Conservation (phyloP, 2,329 filamentous ascomycete species). For the Alternaria novae-zelandiae region DNA sequence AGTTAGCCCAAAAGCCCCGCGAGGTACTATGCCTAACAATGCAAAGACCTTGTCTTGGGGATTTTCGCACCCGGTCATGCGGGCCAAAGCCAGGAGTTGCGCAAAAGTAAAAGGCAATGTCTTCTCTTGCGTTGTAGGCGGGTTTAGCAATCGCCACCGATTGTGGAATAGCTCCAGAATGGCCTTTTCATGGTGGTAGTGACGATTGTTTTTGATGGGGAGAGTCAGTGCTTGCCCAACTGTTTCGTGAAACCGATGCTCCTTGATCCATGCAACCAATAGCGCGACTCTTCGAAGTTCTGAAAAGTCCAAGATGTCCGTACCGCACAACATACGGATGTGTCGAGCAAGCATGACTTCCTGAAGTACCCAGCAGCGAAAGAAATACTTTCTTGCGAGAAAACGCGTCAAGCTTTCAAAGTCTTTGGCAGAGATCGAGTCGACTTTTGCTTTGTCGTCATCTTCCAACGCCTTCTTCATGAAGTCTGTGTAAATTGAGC, state of each 20-base stretch:
- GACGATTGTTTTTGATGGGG: neutral
- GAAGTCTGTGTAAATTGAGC: neutral
- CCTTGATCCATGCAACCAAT: neutral
- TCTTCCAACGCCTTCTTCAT: neutral
- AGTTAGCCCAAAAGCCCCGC: neutral
- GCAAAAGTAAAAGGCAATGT: neutral
- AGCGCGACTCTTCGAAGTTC: neutral
- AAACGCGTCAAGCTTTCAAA: neutral
- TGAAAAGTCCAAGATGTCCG: neutral
- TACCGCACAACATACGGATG: neutral
- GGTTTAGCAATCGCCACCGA: neutral
- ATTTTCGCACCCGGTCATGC: neutral
- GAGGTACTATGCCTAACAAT: neutral
- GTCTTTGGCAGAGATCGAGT: neutral
- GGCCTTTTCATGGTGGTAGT: neutral
- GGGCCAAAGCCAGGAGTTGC: neutral
- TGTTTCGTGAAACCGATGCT: neutral
- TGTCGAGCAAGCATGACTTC: neutral
- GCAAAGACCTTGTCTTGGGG: slow-evolving; percentile 1
- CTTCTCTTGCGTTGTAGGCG: neutral
- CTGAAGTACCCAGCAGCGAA: slow-evolving; percentile 6
- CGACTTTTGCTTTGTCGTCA: neutral
- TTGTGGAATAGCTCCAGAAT: neutral
- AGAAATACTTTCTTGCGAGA: slow-evolving; percentile 2
- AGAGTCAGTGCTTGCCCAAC: neutral